Evolutionary conservation across 2,329 filamentous ascomycete species (phyloP).

Genomic region (Aspergillus persii): DNA sequence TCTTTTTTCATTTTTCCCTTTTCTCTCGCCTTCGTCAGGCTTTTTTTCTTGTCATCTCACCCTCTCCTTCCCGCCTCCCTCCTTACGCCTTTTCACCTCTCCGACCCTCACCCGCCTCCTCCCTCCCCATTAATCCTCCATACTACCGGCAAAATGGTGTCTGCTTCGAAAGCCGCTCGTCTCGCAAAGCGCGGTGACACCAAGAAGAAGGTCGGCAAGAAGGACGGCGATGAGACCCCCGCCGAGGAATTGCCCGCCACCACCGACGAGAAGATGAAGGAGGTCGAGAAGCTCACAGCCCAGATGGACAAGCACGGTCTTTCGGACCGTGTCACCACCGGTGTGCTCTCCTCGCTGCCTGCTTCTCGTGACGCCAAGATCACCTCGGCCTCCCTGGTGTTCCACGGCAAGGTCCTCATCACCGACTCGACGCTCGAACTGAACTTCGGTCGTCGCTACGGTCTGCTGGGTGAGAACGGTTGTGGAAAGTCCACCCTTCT

Average conservation of each 20-base stretch:
- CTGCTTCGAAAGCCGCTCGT: slow-evolving; percentile 67
- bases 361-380: slow-evolving; percentile 96
- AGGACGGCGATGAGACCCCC: slow-evolving; percentile 62
- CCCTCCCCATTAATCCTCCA: slow-evolving; percentile 15
- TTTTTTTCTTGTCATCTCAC: slow-evolving; percentile 24
- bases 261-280: slow-evolving; percentile 69
- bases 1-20: slow-evolving; percentile 27
- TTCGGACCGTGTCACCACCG: slow-evolving; percentile 96
- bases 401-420: slow-evolving; percentile 96
- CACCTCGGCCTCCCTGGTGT: slow-evolving; percentile 86
- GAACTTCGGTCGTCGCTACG: slow-evolving; percentile 88
- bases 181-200: slow-evolving; percentile 64
- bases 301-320: slow-evolving; percentile 97
- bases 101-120: slow-evolving; percentile 8
- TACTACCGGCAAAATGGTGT: slow-evolving; percentile 54
- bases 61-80: slow-evolving; percentile 9
- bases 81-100: slow-evolving; percentile 6
- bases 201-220: slow-evolving; percentile 69
- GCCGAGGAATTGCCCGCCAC: slow-evolving; percentile 66
- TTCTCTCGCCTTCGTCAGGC: slow-evolving; percentile 15
- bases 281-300: slow-evolving; percentile 80
- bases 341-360: slow-evolving; percentile 82
- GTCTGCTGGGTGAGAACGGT: slow-evolving; percentile 95
- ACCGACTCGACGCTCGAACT: slow-evolving; percentile 92
- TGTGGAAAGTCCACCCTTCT: slow-evolving; percentile 98